Percentiles rank a stretch among this genome's conserved stretches.
Conservation (phyloP, 495 filamentous ascomycete species). For the Bombardia bombarda region DNA sequence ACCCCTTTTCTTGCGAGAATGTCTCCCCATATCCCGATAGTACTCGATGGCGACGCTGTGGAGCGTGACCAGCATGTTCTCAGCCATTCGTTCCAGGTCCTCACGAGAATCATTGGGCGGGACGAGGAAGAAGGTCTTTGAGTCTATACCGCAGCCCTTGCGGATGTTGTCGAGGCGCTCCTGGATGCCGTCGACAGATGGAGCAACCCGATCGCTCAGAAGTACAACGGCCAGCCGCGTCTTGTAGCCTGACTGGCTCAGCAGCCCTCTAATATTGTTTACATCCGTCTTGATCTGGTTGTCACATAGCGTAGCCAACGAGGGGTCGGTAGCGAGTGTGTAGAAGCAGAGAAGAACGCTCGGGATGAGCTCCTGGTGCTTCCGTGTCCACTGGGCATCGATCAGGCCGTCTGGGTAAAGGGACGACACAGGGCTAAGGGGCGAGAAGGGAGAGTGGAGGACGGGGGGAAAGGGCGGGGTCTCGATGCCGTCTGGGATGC, state of each 20-base stretch:
- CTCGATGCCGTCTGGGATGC: constrained; percentile 37
- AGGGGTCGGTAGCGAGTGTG: constrained; percentile 60
- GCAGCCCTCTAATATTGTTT: constrained; percentile 58
- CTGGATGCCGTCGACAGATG: constrained; percentile 45
- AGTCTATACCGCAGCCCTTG: constrained; percentile 68
- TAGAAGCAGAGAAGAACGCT: constrained; percentile 71
- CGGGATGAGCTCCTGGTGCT: constrained; percentile 76
- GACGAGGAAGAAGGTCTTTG: constrained; percentile 63
- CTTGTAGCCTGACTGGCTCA: constrained; percentile 62
- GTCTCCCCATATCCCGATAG: constrained; percentile 84
- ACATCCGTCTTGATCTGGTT: constrained; percentile 87
- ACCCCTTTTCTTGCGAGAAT: constrained; percentile 73
- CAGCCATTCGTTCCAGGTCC: constrained; percentile 57
- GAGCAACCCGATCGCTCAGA: constrained; percentile 57
- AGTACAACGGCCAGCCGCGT: constrained; percentile 69
- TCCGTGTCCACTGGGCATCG: constrained; percentile 70
- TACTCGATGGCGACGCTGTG: constrained; percentile 73
- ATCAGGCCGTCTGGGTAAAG: constrained; percentile 85
- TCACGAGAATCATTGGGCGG: constrained; percentile 33
- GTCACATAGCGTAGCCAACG: constrained; percentile 63
- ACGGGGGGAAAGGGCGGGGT: constrained; percentile 36
- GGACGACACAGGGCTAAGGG: constrained; percentile 68
- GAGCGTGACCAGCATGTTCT: constrained; percentile 48
- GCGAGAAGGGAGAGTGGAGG: constrained; percentile 84
- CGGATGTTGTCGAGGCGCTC: constrained; percentile 71